These are phyloP conservation scores for Fallopia convolvulus DNA, from an alignment of 148 eudicot species.

Conservation along the genomic window DNA sequence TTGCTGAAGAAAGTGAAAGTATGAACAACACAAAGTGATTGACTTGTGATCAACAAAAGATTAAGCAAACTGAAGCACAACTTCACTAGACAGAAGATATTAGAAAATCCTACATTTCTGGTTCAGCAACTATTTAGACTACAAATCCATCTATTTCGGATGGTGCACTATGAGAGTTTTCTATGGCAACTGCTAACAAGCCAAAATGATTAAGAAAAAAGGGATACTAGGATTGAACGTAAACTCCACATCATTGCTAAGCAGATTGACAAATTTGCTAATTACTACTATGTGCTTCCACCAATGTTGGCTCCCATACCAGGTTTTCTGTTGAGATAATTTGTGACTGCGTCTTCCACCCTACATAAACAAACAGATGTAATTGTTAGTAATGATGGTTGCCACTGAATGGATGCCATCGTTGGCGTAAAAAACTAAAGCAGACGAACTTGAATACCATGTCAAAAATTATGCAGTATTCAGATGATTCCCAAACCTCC, in stretches of 20 bases:
- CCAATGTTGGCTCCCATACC: conserved; percentile 10
- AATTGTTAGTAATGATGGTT: not conserved
- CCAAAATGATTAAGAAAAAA: not conserved
- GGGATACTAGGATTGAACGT: not conserved
- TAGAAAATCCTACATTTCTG: not conserved
- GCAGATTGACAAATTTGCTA: not conserved
- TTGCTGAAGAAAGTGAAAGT: conserved; percentile 4
- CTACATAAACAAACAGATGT: conserved; percentile 19
- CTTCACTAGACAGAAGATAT: not conserved
- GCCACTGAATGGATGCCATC: not conserved
- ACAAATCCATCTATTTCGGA: not conserved
- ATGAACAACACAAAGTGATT: not conserved
- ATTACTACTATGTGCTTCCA: not conserved
- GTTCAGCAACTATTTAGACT: not conserved
- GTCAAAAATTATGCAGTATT: not conserved
- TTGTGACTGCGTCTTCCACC: conserved; percentile 85
- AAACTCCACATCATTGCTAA: not conserved
- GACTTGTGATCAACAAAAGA: not conserved
- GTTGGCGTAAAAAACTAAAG: not conserved
- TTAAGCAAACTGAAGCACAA: not conserved
- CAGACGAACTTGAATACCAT: not conserved
- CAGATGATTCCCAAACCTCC: not conserved
- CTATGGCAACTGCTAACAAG: not conserved
- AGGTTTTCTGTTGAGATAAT: conserved; percentile 77
- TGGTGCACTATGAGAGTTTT: not conserved